Base-by-base conservation (phyloP, 352 stramenopile genomes). In the Globisporangium iwayamae region DNA sequence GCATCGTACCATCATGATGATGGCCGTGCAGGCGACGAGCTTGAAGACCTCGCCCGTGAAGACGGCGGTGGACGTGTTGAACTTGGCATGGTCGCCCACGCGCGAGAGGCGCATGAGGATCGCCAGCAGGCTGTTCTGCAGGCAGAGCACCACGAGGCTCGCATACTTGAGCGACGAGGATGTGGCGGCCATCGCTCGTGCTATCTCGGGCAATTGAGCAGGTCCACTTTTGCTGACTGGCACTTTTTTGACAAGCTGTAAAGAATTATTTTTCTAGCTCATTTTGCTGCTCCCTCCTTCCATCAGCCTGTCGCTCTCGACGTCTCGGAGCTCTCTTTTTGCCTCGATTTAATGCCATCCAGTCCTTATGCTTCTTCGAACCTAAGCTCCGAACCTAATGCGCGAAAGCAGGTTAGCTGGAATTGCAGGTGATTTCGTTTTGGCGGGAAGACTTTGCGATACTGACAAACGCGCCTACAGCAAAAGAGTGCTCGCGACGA, bases 101-200 rank as follows among this genome's bases (percentile, higher is more conserved):
- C 85, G 74, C 48, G 85, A 93, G 61, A 93, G 85, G 47, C 85
- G 81, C 85, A 93, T 91, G 63, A 93, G 78, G 62, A 91, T 81
- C 43, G 76, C 85, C 59, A 91, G 62, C 18, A 90, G 69, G 22
- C 79, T 90, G 72, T 91, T 93, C 71, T 93, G 85, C 61, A 91
- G 72, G 56, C 85, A 93, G n/a, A 93, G 73, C 56, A 93, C 73
- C 51, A 73, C 78, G 20, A 93, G 77, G 65, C 85, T 93, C 62
- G 70, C 72, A 53, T 91, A 88, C 75, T 93, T 93, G 71, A 93
- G 81, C 67, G 76, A 73, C 53, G 69, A 57, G 57, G 72, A 67
- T 60, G 66, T 66, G n/a, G 46, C 46, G 39, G 41, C 45, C 38
- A 50, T 68, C 18, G 56, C 22, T 45, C 25, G 36, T 20, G n/a